A percentile compares a stretch with the other conserved stretches of the same genome.
Evolutionary conservation across 768 basidiomycete genomes (phyloP).

Genomic region (Amanita subjunquillea): DNA sequence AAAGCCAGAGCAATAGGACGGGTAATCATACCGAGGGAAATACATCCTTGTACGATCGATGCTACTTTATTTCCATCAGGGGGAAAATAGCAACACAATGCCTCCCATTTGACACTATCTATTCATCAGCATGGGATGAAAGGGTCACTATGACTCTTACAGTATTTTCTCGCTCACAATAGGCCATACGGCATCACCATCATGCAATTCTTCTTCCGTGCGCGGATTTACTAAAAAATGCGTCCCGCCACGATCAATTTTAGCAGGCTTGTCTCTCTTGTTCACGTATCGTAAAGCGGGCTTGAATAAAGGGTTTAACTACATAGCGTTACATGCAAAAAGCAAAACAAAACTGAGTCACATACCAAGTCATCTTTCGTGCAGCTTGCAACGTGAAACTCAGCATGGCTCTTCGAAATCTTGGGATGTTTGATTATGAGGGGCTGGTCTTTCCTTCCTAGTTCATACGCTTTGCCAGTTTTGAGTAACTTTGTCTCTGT

Average conservation of each 20-base stretch:
- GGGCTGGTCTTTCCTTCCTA: slow-evolving; percentile 48
- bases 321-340: background rate
- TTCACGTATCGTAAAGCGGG: slow-evolving; percentile 42
- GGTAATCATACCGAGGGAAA: slow-evolving; percentile 37
- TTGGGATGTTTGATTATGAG: slow-evolving; percentile 50
- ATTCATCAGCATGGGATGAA: background rate
- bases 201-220: slow-evolving; percentile 31
- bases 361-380: slow-evolving; percentile 46
- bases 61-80: slow-evolving; percentile 23
- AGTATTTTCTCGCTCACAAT: background rate
- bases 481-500: slow-evolving; percentile 49
- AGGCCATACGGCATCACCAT: slow-evolving; percentile 21
- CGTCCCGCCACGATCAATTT: slow-evolving; percentile 27
- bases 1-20: background rate
- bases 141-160: background rate
- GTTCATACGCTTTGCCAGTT: slow-evolving; percentile 36
- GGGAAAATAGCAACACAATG: slow-evolving; percentile 38
- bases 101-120: slow-evolving; percentile 39
- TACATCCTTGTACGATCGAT: slow-evolving; percentile 32
- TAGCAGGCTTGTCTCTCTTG: slow-evolving; percentile 31
- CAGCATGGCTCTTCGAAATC: slow-evolving; percentile 53
- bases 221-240: slow-evolving; percentile 23
- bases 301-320: slow-evolving; percentile 39
- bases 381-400: slow-evolving; percentile 45
- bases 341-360: slow-evolving; percentile 3